Percentiles rank a stretch among this genome's conserved stretches.
Evolutionary conservation across 2,329 filamentous ascomycete genomes (phyloP).

Genomic region (Geosmithia flava): DNA sequence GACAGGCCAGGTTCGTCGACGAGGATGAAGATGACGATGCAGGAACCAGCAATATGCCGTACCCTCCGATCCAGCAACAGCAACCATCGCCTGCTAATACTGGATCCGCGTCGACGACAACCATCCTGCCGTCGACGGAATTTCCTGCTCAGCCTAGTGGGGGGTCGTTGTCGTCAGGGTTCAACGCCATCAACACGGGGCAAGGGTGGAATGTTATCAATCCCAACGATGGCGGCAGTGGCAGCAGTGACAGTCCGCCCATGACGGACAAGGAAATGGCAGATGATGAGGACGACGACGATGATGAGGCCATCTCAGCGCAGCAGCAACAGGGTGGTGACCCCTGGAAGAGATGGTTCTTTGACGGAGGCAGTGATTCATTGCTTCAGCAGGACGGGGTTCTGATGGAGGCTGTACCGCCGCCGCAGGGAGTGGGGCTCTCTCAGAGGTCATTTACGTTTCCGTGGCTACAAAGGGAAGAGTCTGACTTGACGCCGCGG

Average conservation of each 20-base stretch:
- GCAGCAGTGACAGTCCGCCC: neutral
- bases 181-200: neutral
- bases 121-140: neutral
- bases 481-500: conserved; percentile 1
- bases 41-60: neutral
- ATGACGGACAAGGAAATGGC: neutral
- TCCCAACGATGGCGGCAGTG: neutral
- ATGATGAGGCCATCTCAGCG: neutral
- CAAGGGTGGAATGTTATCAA: neutral
- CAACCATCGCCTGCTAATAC: neutral
- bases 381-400: neutral
- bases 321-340: neutral
- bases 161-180: neutral
- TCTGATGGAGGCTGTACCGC: neutral
- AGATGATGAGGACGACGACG: neutral
- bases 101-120: neutral
- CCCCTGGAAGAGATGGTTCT: conserved; percentile 1
- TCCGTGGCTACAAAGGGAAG: conserved; percentile 3
- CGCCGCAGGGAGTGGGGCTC: neutral
- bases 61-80: neutral
- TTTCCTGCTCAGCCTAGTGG: neutral
- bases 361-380: neutral
- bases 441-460: conserved; percentile 1
- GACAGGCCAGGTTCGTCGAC: conserved; percentile 12
- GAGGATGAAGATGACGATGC: conserved; percentile 6